Conservation (phyloP, 345 rosid genomes). For the Boechera divaricarpa region DNA sequence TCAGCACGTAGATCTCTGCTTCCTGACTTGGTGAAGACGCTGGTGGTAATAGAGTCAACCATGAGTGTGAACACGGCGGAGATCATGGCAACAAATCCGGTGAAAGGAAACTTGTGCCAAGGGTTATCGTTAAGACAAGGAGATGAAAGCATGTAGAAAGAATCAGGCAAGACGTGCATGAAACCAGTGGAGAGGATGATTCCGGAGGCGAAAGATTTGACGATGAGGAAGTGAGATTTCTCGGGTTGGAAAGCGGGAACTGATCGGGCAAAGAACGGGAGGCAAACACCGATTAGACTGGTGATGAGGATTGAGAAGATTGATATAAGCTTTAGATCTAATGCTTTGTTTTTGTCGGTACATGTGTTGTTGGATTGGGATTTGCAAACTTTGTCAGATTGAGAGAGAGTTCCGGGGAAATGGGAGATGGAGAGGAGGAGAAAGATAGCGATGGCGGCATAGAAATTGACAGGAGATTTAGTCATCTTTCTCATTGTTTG, state of each 20-base stretch:
- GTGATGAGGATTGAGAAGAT: constrained; percentile 59
- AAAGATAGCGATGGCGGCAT: constrained; percentile 9
- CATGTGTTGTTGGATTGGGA: constrained; percentile 38
- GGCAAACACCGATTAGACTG: constrained; percentile 53
- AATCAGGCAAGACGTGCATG: constrained; percentile 61
- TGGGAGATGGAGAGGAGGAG: constrained; percentile 33
- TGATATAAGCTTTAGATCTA: constrained; percentile 49
- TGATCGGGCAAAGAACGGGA: constrained; percentile 53
- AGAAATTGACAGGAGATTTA: constrained; percentile 8
- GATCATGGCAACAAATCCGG: constrained; percentile 59
- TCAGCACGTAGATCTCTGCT: neutral
- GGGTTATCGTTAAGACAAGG: constrained; percentile 54
- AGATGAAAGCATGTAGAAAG: constrained; percentile 52
- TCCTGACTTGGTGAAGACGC: constrained; percentile 42
- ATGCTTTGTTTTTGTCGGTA: constrained; percentile 40
- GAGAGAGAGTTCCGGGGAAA: constrained; percentile 35
- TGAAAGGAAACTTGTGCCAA: constrained; percentile 58
- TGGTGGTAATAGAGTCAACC: constrained; percentile 56
- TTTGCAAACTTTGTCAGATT: constrained; percentile 35
- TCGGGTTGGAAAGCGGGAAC: constrained; percentile 53
- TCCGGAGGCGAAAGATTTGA: constrained; percentile 66
- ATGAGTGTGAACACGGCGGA: constrained; percentile 53
- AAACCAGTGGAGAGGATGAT: constrained; percentile 61
- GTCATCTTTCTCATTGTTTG: constrained; percentile 22
- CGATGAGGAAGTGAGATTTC: constrained; percentile 48